These are phyloP conservation scores for Vaccinium myrtillus DNA, from an alignment of 148 eudicot species.

Conservation along the genomic window DNA sequence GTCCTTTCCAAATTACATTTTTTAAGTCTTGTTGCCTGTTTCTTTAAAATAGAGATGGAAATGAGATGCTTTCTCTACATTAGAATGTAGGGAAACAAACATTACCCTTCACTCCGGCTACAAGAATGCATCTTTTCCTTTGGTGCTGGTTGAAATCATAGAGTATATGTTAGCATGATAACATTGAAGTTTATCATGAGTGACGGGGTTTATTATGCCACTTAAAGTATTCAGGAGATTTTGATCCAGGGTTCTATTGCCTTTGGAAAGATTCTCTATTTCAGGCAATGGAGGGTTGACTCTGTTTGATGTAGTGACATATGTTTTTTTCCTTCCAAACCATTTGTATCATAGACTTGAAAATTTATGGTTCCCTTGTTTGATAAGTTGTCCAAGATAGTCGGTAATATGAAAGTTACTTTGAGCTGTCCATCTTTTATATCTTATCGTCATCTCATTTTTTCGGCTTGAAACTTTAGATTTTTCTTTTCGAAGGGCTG, in stretches of 20 bases:
- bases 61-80: neutral
- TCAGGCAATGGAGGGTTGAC: neutral
- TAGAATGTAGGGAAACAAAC: neutral
- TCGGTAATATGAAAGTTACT: neutral
- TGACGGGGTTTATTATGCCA: neutral
- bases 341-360: neutral
- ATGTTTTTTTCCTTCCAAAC: neutral
- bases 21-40: neutral
- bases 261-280: neutral
- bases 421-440: neutral
- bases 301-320: neutral
- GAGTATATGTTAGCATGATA: neutral
- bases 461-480: neutral
- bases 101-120: neutral
- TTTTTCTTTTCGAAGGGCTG: neutral
- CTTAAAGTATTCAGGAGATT: neutral
- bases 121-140: neutral
- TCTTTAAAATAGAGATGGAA: neutral
- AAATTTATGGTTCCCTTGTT: neutral
- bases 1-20: neutral
- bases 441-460: neutral
- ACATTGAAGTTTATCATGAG: neutral
- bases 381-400: constrained; percentile 1
- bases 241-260: neutral
- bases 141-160: neutral